Percentiles rank a stretch among this genome's conserved stretches.
Evolutionary conservation across 2,329 filamentous ascomycete genomes (phyloP).

Genomic region (Colletotrichum neosansevieriae): DNA sequence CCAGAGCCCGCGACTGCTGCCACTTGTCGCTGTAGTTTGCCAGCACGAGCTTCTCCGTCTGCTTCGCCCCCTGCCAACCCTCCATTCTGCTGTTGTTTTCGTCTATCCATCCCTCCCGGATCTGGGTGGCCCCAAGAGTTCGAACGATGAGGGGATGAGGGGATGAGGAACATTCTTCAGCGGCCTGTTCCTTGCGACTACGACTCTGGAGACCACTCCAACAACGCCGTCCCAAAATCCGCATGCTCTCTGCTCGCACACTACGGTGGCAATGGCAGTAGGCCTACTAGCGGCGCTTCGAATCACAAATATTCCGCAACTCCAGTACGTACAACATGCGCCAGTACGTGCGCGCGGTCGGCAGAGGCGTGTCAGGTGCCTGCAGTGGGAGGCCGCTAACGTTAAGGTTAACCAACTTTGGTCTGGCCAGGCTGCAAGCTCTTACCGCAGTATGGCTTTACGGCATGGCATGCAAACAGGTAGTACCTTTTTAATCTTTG

Average conservation of each 20-base stretch:
- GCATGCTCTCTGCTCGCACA: not conserved
- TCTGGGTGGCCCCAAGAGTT: slow-evolving; percentile 34
- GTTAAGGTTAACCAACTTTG: slow-evolving; percentile 40
- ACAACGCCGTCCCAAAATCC: slow-evolving; percentile 34
- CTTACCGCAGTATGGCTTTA: slow-evolving; percentile 8
- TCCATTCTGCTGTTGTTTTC: not conserved
- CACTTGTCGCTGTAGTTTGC: slow-evolving; percentile 43
- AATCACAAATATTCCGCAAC: slow-evolving; percentile 23
- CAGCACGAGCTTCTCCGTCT: slow-evolving; percentile 30
- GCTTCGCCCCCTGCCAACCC: slow-evolving; percentile 10
- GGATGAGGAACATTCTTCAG: slow-evolving; percentile 34
- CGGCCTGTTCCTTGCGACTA: slow-evolving; percentile 38
- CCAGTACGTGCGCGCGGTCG: slow-evolving; percentile 37
- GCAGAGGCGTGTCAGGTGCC: slow-evolving; percentile 40
- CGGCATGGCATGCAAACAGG: slow-evolving; percentile 5
- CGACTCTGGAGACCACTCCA: slow-evolving; percentile 28
- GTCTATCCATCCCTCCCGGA: slow-evolving; percentile 20
- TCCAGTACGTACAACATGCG: slow-evolving; percentile 13
- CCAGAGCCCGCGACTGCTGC: slow-evolving; percentile 17
- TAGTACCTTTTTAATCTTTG: not conserved
- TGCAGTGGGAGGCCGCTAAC: slow-evolving; percentile 36
- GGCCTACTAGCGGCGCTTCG: slow-evolving; percentile 4
- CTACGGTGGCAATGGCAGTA: slow-evolving; percentile 12
- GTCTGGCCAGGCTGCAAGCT: slow-evolving; percentile 28
- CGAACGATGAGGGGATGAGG: slow-evolving; percentile 40